Base-by-base conservation (phyloP, 495 filamentous ascomycete genomes). In the Hypoxylon lenormandii region DNA sequence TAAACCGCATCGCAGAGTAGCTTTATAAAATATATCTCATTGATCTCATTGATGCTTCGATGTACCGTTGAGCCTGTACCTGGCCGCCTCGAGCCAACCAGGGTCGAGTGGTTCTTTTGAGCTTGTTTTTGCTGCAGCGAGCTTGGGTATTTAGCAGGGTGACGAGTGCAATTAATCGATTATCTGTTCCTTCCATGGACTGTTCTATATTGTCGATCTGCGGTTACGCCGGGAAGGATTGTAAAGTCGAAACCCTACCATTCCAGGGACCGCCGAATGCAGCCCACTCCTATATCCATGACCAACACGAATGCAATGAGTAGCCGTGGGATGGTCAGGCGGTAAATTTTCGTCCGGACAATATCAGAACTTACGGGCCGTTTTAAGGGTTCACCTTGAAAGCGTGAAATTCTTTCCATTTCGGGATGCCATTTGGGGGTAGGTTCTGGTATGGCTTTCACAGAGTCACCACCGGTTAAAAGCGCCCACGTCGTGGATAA, bases 391-490 rank as follows among this genome's bases (percentile, higher is more conserved):
- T 66, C 56, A 54, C 63, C 58, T 66, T 26, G 23, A 40, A 40
- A 59, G 57, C 51, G 36, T 40, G 21, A 26, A 22, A 53, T 48
- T 59, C 22, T 46, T 58, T 59, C 58, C 40, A 26, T 37, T 53
- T 70, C 51, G 62, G 58, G 40, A 59, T 62, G 53, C 62, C 47
- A 65, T 8, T 63, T 66, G 46, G 51, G 46, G 61, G 50, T 28
- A 46, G 13, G 54, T 19, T 62, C 19, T 33, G 30, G 21, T 66
- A 57, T 52, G 47, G 62, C 57, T 59, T 58, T 71, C 33, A 45
- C n/a, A 50, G 52, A 62, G 58, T 55, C 42, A 64, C 58, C 40
- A 46, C 68, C 68, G 68, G 68, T 54, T 71, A 71, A 71, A 71
- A 66, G 52, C 51, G 48, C 47, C 21, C 52, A 66, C 68, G 33